phyloP scores from a whole-genome alignment of 805 yeast species.

The Lachancea sp. region DNA sequence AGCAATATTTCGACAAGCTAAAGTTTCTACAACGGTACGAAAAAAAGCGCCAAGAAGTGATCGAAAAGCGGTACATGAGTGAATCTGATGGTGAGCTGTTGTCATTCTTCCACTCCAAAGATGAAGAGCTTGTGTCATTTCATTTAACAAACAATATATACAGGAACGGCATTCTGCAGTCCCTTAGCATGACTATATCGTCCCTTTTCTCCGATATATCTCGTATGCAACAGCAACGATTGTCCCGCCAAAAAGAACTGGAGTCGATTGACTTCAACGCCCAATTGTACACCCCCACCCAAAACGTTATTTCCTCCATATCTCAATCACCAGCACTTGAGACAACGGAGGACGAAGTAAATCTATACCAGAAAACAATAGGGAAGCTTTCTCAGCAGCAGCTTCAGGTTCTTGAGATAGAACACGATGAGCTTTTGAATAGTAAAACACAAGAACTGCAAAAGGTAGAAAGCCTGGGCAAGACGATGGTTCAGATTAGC shows the following conservation, averaged over 20 bases:
- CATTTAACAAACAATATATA: conserved; percentile 38
- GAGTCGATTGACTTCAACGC: conserved; percentile 26
- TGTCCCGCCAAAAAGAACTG: conserved; percentile 37
- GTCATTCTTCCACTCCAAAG: conserved; percentile 19
- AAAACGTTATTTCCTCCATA: conserved; percentile 32
- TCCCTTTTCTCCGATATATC: conserved; percentile 41
- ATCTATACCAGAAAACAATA: conserved; percentile 34
- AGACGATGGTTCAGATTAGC: conserved; percentile 64
- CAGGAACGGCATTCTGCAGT: conserved; percentile 44
- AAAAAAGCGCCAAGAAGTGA: conserved; percentile 34
- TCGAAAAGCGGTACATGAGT: conserved; percentile 19
- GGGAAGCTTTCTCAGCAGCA: conserved; percentile 44
- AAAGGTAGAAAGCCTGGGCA: conserved; percentile 54
- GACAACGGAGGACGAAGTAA: conserved; percentile 30
- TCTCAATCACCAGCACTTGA: conserved; percentile 23
- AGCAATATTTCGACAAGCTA: conserved; percentile 45
- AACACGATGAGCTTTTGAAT: conserved; percentile 49
- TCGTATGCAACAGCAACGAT: conserved; percentile 44
- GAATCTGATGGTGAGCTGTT: conserved; percentile 10
- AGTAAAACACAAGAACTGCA: conserved; percentile 54
- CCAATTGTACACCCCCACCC: conserved; percentile 13
- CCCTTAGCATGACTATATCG: conserved; percentile 41
- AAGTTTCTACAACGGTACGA: conserved; percentile 49
- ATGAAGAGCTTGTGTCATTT: conserved; percentile 32
- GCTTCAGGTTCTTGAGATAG: conserved; percentile 49